phyloP scores from a whole-genome alignment of 306 rosid genomes.

The Quercus berberidifolia region DNA sequence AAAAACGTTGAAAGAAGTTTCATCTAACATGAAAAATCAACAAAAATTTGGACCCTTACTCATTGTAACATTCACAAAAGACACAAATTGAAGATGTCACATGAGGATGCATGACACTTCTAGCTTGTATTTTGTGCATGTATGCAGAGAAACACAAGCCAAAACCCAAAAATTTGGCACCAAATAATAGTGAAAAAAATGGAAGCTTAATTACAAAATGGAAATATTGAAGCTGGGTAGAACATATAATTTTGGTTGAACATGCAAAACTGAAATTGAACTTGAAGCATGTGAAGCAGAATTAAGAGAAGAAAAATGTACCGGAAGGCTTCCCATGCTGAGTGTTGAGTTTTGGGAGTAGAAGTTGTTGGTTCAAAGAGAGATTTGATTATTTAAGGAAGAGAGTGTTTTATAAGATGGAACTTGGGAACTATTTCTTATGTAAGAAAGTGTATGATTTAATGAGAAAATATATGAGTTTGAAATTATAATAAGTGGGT shows the following conservation, averaged over 20 bases:
- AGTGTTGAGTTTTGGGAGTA: neutral
- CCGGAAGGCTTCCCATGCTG: constrained; percentile 24
- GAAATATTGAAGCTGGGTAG: neutral
- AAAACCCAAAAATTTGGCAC: neutral
- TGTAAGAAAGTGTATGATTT: neutral
- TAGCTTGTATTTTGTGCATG: no score
- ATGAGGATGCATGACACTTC: no score
- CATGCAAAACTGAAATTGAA: neutral
- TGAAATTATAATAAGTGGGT: neutral
- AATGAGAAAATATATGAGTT: neutral
- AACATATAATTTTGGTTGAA: neutral
- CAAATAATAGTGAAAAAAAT: neutral
- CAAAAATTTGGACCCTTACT: no score
- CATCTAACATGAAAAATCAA: no score
- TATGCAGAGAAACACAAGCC: neutral
- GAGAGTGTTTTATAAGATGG: no score
- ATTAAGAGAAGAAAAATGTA: neutral
- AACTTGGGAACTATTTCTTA: neutral
- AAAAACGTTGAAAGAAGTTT: no score
- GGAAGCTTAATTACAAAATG: neutral
- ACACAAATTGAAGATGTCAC: no score
- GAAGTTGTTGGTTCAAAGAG: neutral
- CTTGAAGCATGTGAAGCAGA: no score
- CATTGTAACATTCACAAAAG: no score
- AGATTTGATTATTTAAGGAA: neutral